Percentiles rank a stretch among this genome's conserved stretches.
Evolutionary conservation across 805 yeast species (phyloP).

Genomic region (Hanseniaspora nectarophila): DNA sequence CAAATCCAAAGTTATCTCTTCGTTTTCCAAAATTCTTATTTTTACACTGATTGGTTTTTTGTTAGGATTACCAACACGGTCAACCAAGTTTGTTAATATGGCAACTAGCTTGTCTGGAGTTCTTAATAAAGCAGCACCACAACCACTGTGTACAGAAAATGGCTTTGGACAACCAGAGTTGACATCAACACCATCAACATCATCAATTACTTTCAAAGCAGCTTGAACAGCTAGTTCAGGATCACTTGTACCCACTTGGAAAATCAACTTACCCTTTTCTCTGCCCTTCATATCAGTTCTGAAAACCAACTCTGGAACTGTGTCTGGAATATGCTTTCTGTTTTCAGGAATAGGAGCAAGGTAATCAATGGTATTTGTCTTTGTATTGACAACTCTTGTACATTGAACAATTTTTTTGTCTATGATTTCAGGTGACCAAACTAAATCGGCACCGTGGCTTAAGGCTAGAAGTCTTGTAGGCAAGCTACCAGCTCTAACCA

Average conservation of each 20-base stretch:
- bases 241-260: slow-evolving; percentile 82
- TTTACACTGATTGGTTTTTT: slow-evolving; percentile 80
- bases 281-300: slow-evolving; percentile 48
- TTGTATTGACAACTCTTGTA: slow-evolving; percentile 47
- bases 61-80: slow-evolving; percentile 65
- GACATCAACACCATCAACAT: slow-evolving; percentile 85
- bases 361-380: slow-evolving; percentile 51
- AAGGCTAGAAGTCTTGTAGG: slow-evolving; percentile 77
- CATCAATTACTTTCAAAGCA: slow-evolving; percentile 64
- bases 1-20: slow-evolving; percentile 47
- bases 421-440: slow-evolving; percentile 90
- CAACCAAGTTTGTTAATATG: slow-evolving; percentile 58
- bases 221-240: slow-evolving; percentile 82
- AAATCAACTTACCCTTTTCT: slow-evolving; percentile 60
- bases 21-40: slow-evolving; percentile 62
- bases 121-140: slow-evolving; percentile 86
- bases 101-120: slow-evolving; percentile 70
- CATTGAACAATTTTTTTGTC: slow-evolving; percentile 74
- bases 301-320: slow-evolving; percentile 50
- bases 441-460: slow-evolving; percentile 80
- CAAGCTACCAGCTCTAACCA: slow-evolving; percentile 92
- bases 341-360: slow-evolving; percentile 30
- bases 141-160: slow-evolving; percentile 85
- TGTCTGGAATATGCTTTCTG: slow-evolving; percentile 32
- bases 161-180: slow-evolving; percentile 98